A percentile compares a stretch with the other conserved stretches of the same genome.
phyloP scores from a whole-genome alignment of 495 filamentous ascomycete genomes.

The Ramalina intermedia region DNA sequence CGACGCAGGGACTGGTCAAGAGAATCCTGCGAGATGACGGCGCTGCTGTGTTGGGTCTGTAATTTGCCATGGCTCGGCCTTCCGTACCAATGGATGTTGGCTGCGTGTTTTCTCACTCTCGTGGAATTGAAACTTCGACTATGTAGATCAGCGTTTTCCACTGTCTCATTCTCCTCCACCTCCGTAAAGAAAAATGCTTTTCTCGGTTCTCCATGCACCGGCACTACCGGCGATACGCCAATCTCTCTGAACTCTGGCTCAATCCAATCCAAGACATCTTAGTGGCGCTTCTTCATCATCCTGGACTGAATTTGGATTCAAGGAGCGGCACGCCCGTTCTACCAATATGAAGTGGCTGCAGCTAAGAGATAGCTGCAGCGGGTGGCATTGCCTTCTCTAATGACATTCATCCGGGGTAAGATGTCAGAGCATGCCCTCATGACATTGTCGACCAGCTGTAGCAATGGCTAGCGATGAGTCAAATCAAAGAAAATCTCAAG shows the following conservation, averaged over 20 bases:
- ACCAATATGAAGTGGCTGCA: neutral
- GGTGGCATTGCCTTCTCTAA: too few species aligned
- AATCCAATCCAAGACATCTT: neutral
- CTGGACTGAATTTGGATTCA: neutral
- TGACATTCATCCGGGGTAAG: too few species aligned
- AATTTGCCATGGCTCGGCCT: neutral
- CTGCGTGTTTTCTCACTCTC: neutral
- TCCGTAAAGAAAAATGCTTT: neutral
- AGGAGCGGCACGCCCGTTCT: conserved; percentile 1
- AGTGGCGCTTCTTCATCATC: neutral
- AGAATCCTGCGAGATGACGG: neutral
- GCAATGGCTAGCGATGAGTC: too few species aligned
- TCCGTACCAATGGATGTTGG: conserved; percentile 1
- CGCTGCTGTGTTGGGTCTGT: neutral
- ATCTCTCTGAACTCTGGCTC: neutral
- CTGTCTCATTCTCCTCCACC: neutral
- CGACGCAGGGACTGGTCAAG: neutral
- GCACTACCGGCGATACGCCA: neutral
- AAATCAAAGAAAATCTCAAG: too few species aligned
- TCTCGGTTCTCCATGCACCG: neutral
- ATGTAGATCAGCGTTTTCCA: neutral
- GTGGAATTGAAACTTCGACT: too few species aligned
- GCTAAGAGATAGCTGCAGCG: neutral
- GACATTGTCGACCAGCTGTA: too few species aligned
- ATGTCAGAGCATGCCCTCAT: too few species aligned